Evolutionary conservation across 495 filamentous ascomycete genomes (phyloP).

Genomic region (Immersiella caudata): DNA sequence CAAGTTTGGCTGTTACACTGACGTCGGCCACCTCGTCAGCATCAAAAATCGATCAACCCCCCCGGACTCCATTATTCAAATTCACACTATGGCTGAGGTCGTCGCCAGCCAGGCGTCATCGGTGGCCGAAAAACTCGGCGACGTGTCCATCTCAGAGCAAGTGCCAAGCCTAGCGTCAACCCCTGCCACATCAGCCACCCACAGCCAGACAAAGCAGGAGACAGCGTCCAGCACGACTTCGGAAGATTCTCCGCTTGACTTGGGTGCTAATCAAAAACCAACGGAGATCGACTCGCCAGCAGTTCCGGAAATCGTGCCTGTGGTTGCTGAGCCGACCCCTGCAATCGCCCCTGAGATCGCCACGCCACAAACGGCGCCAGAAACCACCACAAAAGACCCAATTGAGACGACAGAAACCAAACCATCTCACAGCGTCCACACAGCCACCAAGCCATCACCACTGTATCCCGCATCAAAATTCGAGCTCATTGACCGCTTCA

Average conservation of each 20-base stretch:
- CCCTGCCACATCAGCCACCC: slow-evolving; percentile 1
- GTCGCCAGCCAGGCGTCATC: not conserved
- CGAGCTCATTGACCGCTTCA: slow-evolving; percentile 50
- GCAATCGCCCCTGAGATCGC: not conserved
- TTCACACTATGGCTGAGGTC: not conserved
- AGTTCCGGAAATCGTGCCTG: not conserved
- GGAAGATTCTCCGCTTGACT: not conserved
- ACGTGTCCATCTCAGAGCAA: slow-evolving; percentile 14
- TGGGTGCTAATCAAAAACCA: not conserved
- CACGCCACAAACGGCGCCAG: not conserved
- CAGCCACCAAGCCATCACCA: slow-evolving; percentile 11
- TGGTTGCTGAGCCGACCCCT: slow-evolving; percentile 6
- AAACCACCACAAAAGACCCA: not conserved
- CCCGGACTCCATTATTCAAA: not conserved
- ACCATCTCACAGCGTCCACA: not conserved
- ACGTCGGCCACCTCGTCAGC: too few relatives aligned
- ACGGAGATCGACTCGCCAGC: not conserved
- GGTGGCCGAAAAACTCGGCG: slow-evolving; percentile 15
- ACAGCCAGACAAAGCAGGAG: not conserved
- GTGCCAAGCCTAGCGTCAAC: slow-evolving; percentile 5
- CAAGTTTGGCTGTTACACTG: too few relatives aligned
- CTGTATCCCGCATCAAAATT: slow-evolving; percentile 31
- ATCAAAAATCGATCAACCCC: too few relatives aligned
- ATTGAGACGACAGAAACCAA: slow-evolving; percentile 4
- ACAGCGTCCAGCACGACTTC: not conserved